Evolutionary conservation across 164 flowering plant genomes (phyloP).

Genomic region (Magnolia kwangsiensis): DNA sequence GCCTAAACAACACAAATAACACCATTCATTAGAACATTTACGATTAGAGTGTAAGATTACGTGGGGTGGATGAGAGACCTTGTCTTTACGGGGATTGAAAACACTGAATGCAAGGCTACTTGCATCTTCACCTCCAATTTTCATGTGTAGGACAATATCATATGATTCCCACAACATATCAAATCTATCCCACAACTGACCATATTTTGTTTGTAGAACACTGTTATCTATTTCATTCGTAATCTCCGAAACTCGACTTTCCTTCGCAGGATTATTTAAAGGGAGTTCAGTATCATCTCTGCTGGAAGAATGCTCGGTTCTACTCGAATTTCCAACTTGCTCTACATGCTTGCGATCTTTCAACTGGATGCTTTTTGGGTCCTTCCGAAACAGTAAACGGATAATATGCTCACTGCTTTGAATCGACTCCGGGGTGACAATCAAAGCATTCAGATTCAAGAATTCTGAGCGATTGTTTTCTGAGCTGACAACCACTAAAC

Average conservation of each 20-base stretch:
- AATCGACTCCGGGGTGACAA: slow-evolving; percentile 26
- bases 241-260: background rate
- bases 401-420: slow-evolving; percentile 37
- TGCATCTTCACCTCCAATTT: background rate
- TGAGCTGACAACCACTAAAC: slow-evolving; percentile 42
- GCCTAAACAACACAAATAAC: slow-evolving; percentile 11
- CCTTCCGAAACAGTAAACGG: slow-evolving; percentile 36
- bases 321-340: background rate
- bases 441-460: slow-evolving; percentile 23
- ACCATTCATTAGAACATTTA: background rate
- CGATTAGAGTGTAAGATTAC: background rate
- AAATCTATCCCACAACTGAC: slow-evolving; percentile 19
- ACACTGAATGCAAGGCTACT: background rate
- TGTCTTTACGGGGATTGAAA: no score
- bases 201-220: slow-evolving; percentile 4
- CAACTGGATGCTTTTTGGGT: slow-evolving; percentile 2
- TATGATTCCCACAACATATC: no score
- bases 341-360: background rate
- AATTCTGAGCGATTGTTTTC: slow-evolving; percentile 4
- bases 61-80: no score
- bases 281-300: background rate
- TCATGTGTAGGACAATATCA: background rate
- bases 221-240: slow-evolving; percentile 2
- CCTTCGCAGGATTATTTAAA: background rate
- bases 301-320: background rate